Evolutionary conservation across 176 grass and related monocot genomes (phyloP), one percentile per base, ranked within the genome.

Genomic region (Musa troglodytarum): DNA sequence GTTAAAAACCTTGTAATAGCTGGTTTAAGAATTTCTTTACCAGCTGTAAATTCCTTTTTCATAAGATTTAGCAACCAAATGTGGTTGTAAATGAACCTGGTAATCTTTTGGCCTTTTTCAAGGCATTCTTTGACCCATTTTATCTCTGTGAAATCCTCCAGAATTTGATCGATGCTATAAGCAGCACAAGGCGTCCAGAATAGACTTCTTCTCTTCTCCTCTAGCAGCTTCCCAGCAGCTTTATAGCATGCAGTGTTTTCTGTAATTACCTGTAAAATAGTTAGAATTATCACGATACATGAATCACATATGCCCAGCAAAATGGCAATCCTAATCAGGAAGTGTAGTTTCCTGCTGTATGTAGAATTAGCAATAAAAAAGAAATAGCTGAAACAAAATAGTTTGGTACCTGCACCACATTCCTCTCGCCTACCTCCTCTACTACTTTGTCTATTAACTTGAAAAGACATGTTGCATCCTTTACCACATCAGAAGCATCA

Each of bases 211-310:
- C 72, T 75, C 53, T 76, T 82, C 72, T 82, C 80, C 62, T 82
- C 80, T 59, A 82, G 80, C 72, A 82, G 66, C 72, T 82, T 82
- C 28, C 80, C 80, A 69, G 80, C 80, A 69, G 72, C 71, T 76
- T 51, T 75, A 75, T 69, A 82, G 10, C 53, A 76, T 69, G 62
- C 51, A 68, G 72, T 69, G 50, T 82, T 82, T 75, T 82, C 72
- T 69, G 72, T 82, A 19, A 82, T 75, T 49, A 82, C 80, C 80
- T 82, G 58, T 26, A 75, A 17, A 11, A 80, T 52, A 22, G 51
- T 75, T 28, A 50, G 1, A 75, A 53, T n/a, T 15, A 26, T 25
- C 68, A 68, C 4, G 19, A 75, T 24, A 57, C 17, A 76, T 23
- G n/a, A 13, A 23, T 10, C 17, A 52, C 14, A 76, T 9, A 2